Evolutionary conservation across 257 asterid genomes (phyloP).

Genomic region (Capsicum chinense): DNA sequence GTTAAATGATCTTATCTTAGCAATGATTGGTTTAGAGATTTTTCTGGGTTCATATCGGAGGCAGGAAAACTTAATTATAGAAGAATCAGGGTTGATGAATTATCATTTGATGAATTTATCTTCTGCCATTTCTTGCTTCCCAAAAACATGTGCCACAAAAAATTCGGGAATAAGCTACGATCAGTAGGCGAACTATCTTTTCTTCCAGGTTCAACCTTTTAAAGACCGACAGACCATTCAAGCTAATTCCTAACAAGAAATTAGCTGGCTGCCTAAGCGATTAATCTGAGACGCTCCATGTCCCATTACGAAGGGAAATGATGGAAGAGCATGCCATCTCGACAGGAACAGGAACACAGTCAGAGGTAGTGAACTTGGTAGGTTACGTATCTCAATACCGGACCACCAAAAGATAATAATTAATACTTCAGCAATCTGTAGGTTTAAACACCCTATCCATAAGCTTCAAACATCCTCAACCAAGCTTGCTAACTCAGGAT

Average conservation of each 20-base stretch:
- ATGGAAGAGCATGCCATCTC: slow-evolving; percentile 9
- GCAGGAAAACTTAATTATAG: neutral
- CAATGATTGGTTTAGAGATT: neutral
- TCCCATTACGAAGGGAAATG: neutral
- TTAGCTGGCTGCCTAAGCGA: neutral
- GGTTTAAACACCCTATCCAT: neutral
- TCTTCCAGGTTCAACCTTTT: slow-evolving; percentile 13
- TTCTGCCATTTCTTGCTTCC: neutral
- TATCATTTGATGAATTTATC: neutral
- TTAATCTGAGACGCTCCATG: neutral
- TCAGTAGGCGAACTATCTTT: neutral
- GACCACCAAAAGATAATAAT: slow-evolving; percentile 7
- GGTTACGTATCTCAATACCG: neutral
- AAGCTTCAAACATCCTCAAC: slow-evolving; percentile 3
- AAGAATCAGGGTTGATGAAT: neutral
- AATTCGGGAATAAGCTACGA: slow-evolving; percentile 12
- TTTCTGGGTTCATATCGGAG: neutral
- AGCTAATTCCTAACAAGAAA: neutral
- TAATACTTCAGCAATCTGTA: neutral
- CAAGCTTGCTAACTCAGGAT: neutral
- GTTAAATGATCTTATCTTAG: neutral
- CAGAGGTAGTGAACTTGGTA: neutral
- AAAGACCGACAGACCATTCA: slow-evolving; percentile 1
- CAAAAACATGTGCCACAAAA: slow-evolving; percentile 5
- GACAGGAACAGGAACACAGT: neutral